Evolutionary conservation across 2,329 filamentous ascomycete genomes (phyloP).

Genomic region (Colletotrichum cordylinicola): DNA sequence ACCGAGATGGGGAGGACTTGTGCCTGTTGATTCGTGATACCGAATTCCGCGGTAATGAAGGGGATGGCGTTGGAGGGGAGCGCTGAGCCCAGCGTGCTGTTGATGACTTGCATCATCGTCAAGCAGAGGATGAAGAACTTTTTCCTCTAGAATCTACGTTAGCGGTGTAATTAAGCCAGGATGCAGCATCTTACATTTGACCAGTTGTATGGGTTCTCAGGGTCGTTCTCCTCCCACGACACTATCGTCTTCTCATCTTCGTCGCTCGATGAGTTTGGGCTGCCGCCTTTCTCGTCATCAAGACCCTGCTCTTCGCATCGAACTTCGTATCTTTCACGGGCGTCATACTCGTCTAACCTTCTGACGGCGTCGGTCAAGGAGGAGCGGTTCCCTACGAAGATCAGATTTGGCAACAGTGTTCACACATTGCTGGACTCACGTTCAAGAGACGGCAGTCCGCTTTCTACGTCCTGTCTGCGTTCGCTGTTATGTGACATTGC

Average conservation of each 20-base stretch:
- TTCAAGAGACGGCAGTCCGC: background rate
- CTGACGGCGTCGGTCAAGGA: background rate
- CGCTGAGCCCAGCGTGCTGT: conserved; percentile 70
- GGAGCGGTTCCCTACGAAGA: background rate
- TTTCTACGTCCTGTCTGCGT: background rate
- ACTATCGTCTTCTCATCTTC: conserved; percentile 30
- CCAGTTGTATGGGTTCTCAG: conserved; percentile 62
- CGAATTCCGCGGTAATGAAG: conserved; percentile 62
- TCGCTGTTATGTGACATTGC: background rate
- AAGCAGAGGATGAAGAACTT: conserved; percentile 61
- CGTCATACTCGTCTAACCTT: conserved; percentile 44
- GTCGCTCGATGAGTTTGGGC: conserved; percentile 29
- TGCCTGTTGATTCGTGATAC: conserved; percentile 52
- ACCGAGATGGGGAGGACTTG: conserved; percentile 65
- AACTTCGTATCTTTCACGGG: conserved; percentile 37
- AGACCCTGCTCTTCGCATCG: conserved; percentile 41
- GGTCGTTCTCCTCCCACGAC: conserved; percentile 50
- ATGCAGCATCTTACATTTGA: conserved; percentile 34
- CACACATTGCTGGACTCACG: background rate
- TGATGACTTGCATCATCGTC: conserved; percentile 66
- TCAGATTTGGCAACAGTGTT: background rate
- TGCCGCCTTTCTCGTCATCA: conserved; percentile 23
- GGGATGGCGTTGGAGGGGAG: conserved; percentile 69
- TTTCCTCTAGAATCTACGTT: conserved; percentile 43
- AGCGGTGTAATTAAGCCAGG: background rate